Evolutionary conservation across 1,284 basidiomycete species (phyloP).

Genomic region (Omphalotus olearius): DNA sequence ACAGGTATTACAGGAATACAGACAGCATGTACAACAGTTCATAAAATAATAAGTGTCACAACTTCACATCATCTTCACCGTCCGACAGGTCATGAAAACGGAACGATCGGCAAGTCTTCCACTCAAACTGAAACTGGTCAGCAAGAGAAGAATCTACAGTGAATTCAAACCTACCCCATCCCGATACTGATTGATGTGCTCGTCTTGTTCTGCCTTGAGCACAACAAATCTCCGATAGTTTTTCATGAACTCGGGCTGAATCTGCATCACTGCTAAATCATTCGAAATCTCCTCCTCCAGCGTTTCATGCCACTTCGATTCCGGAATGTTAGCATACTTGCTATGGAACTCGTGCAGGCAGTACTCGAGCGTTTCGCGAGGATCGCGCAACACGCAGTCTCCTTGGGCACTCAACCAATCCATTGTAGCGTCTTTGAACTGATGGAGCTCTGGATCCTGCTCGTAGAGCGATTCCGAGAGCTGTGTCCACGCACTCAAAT

Average conservation of each 20-base stretch:
- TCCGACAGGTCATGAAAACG: no score
- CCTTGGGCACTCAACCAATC: constrained; percentile 4
- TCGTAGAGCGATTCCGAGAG: neutral
- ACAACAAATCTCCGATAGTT: constrained; percentile 60
- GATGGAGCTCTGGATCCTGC: neutral
- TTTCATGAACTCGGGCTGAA: constrained; percentile 54
- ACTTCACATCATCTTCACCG: no score
- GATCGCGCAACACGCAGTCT: constrained; percentile 7
- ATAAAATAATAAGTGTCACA: no score
- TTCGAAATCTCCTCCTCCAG: constrained; percentile 39
- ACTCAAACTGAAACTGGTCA: no score
- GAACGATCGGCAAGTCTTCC: no score
- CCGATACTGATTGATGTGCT: neutral
- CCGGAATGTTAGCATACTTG: constrained; percentile 29
- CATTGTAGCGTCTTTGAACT: neutral
- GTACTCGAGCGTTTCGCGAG: constrained; percentile 36
- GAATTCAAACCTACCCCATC: constrained; percentile 3
- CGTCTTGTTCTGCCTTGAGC: constrained; percentile 33
- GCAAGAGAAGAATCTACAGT: no score
- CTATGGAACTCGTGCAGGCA: constrained; percentile 36
- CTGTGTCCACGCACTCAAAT: neutral
- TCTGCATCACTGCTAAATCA: constrained; percentile 45
- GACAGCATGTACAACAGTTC: no score
- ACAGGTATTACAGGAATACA: no score
- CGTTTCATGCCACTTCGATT: constrained; percentile 23